Conservation (phyloP, 306 rosid genomes). For the Ziziphus jujuba region DNA sequence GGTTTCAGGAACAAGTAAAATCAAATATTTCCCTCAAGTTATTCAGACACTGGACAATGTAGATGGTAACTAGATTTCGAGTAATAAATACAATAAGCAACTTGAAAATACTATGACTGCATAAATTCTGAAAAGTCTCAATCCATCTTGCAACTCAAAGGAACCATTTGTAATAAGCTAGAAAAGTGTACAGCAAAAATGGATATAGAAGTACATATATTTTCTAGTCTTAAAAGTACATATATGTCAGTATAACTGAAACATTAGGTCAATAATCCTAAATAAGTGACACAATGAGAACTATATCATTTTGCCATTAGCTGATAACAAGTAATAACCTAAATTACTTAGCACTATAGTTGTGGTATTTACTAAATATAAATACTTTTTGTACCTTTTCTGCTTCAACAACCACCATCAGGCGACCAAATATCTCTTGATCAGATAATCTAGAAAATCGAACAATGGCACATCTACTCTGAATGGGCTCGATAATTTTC, state of each 20-base stretch:
- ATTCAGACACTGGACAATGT: slow-evolving; percentile 1
- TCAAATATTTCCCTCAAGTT: slow-evolving; percentile 7
- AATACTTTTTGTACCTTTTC: slow-evolving; percentile 61
- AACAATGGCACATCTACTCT: slow-evolving; percentile 97
- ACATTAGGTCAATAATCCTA: not conserved
- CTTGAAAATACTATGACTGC: slow-evolving; percentile 5
- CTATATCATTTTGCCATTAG: not conserved
- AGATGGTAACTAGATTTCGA: slow-evolving; percentile 16
- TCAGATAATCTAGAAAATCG: slow-evolving; percentile 82
- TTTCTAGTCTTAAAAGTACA: too few relatives aligned
- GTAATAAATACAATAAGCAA: not conserved
- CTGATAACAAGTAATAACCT: not conserved
- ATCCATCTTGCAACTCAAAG: too few relatives aligned
- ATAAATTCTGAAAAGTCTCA: too few relatives aligned
- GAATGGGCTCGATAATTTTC: slow-evolving; percentile 94
- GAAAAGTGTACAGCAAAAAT: too few relatives aligned
- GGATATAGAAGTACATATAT: too few relatives aligned
- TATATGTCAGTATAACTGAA: too few relatives aligned
- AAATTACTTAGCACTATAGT: not conserved
- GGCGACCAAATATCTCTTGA: slow-evolving; percentile 85
- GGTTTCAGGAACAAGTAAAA: slow-evolving; percentile 22
- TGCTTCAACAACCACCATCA: slow-evolving; percentile 83
- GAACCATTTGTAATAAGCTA: too few relatives aligned
- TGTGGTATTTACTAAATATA: not conserved
- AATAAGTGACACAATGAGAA: not conserved